Evolutionary conservation across 2,329 filamentous ascomycete genomes (phyloP), one percentile per base, ranked within the genome.

Genomic region (Trichoderma sp.): DNA sequence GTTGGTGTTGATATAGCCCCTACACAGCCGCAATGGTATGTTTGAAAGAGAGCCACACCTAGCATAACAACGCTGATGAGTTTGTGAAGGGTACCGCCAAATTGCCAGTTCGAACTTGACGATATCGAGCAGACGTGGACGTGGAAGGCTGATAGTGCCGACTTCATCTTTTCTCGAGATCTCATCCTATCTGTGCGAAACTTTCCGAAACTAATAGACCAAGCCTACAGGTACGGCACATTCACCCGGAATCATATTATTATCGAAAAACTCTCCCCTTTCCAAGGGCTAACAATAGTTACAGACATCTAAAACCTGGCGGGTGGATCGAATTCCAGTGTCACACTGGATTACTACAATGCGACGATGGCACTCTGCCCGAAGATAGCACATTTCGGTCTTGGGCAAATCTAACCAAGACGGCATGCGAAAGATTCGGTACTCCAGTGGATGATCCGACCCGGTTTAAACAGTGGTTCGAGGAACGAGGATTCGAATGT

Each of bases 401-500:
- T 18, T 76, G 77, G 71, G 73, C 74, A 2, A 73, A 73, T 71
- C 74, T 79, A 18, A 75, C 79, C 18, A 64, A 75, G 2, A 73
- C 76, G 32, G 77, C 76, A 24, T 78, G 76, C 68, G 64, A 36
- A 24, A 77, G 77, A 56, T 73, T 78, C 12, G 79, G 79, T 3
- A 78, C 80, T 24, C 76, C 78, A 6, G 72, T 80, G 11, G 74
- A 75, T 65, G 77, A 76, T 26, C 77, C 77, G 1, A 72, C 73
- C n/a, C 72, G 74, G 9, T 79, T 76, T 72, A 76, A 75, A 61
- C 47, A 66, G n/a, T 81, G 82, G 72, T 80, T 89, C 71, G 77
- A 79, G 18, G 82, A 84, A n/a, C 83, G 83, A 1, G 88, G 87
- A 5, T 89, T 89, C 75, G 79, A 81, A 64, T 81, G 86, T 73